Evolutionary conservation across 768 basidiomycete species (phyloP).

Genomic region (Leccinellum albellum): DNA sequence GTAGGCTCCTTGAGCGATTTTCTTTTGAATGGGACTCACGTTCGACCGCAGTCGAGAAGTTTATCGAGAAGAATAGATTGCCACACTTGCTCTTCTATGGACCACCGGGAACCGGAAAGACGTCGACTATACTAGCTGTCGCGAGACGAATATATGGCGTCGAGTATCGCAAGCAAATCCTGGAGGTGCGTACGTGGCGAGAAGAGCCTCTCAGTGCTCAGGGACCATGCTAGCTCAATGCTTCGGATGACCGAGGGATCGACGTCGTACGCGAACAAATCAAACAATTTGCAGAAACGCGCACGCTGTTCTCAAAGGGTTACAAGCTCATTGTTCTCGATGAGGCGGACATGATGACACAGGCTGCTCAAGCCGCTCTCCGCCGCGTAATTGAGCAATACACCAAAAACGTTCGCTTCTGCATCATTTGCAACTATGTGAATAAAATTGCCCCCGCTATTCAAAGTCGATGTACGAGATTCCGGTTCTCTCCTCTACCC

Average conservation of each 20-base stretch:
- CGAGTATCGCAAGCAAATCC: constrained; percentile 84
- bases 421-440: constrained; percentile 99
- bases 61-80: constrained; percentile 90
- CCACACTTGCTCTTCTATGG: constrained; percentile 97
- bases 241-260: constrained; percentile 97
- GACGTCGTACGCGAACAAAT: constrained; percentile 99
- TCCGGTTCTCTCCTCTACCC: constrained; percentile 93
- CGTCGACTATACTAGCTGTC: constrained; percentile 93
- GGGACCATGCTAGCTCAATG: constrained; percentile 69
- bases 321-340: constrained; percentile 98
- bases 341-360: constrained; percentile 99
- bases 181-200: constrained; percentile 59
- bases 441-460: constrained; percentile 99
- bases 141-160: constrained; percentile 91
- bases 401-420: constrained; percentile 97
- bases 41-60: constrained; percentile 75
- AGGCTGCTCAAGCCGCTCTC: constrained; percentile 93
- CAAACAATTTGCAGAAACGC: constrained; percentile 96
- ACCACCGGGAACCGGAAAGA: constrained; percentile 97
- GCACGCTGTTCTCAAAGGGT: constrained; percentile 85
- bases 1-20: constrained; percentile 38
- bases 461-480: constrained; percentile 96
- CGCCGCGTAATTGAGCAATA: constrained; percentile 98
- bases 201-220: neutral
- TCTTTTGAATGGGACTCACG: neutral